Evolutionary conservation across 371 early-diverging fungal species (phyloP).

Genomic region (Syncephalastrum contaminatum): DNA sequence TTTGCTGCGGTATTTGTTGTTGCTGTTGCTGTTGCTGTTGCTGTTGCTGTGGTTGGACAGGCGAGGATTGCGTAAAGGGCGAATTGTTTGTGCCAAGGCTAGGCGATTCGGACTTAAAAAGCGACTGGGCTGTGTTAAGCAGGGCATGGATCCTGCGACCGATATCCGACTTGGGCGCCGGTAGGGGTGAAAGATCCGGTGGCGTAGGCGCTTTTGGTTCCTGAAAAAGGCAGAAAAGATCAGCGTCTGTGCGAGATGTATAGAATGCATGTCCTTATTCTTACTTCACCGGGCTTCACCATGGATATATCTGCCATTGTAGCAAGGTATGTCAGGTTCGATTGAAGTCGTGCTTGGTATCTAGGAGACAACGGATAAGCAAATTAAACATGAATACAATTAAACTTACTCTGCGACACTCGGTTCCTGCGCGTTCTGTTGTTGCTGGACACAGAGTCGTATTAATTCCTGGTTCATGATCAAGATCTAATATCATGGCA

Average conservation of each 20-base stretch:
- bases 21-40: slow-evolving; percentile 21
- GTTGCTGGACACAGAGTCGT: slow-evolving; percentile 45
- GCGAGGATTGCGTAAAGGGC: slow-evolving; percentile 3
- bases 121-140: slow-evolving; percentile 27
- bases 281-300: slow-evolving; percentile 51
- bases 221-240: slow-evolving; percentile 12
- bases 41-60: slow-evolving; percentile 19
- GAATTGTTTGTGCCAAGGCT: slow-evolving; percentile 14
- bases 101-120: slow-evolving; percentile 20
- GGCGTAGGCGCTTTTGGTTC: slow-evolving; percentile 33
- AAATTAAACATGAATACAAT: neutral
- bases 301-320: slow-evolving; percentile 57
- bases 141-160: slow-evolving; percentile 35
- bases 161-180: slow-evolving; percentile 30
- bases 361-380: slow-evolving; percentile 14
- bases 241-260: slow-evolving; percentile 1
- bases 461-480: slow-evolving; percentile 52
- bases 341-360: slow-evolving; percentile 53
- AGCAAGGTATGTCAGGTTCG: slow-evolving; percentile 54
- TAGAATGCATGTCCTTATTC: neutral
- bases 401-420: slow-evolving; percentile 37
- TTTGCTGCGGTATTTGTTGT: slow-evolving; percentile 3
- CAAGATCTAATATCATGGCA: slow-evolving; percentile 37
- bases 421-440: slow-evolving; percentile 32
- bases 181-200: slow-evolving; percentile 44